Base-by-base conservation (phyloP, 2,329 filamentous ascomycete genomes). In the Trichoderma lentiforme region DNA sequence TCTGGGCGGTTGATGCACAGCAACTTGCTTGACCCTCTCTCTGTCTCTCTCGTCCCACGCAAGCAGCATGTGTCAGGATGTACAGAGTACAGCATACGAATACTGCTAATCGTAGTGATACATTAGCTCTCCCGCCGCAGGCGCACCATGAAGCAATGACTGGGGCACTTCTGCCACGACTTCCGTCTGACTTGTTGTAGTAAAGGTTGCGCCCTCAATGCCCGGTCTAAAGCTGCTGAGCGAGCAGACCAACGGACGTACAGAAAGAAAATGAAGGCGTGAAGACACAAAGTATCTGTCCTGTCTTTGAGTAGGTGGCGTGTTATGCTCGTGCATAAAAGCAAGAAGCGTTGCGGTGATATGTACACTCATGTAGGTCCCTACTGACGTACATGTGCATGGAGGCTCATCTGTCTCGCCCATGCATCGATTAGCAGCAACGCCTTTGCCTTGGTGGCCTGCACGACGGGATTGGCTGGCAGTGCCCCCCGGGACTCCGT, bases 121-220 rank as follows among this genome's bases (percentile, higher is more conserved):
- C 74, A 72, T 76, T 75, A 74, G 75, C 74, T 73, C 71, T 75
- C 73, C 74, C 73, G 73, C 71, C 71, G 67, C 68, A 73, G 63
- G 53, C 65, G 57, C 69, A 58, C 34, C n/a, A n/a, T 51, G 39
- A 51, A 51, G 24, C 53, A 51, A 51, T 28, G 57, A 47, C 26
- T 26, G 24, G 65, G 66, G 39, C 12, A n/a, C 3, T 51, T 62
- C 51, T 58, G 47, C 47, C 18, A 11, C 8, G 28, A 14, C 18
- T 47, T 32, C 30, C n/a, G 32, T 47, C 36, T 70, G 43, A 57
- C 32, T 56, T 47, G 57, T 43, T 36, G n/a, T 60, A 43, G n/a
- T 26, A 34, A 24, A 30, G 43, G 58, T 32, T 47, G 68, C 30
- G 68, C 32, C 47, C 15, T 28, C 32, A 47, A 69, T 56, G 39